phyloP scores from a whole-genome alignment of 192 early-diverging fungal species.

The Bifiguratus adelaidae region DNA sequence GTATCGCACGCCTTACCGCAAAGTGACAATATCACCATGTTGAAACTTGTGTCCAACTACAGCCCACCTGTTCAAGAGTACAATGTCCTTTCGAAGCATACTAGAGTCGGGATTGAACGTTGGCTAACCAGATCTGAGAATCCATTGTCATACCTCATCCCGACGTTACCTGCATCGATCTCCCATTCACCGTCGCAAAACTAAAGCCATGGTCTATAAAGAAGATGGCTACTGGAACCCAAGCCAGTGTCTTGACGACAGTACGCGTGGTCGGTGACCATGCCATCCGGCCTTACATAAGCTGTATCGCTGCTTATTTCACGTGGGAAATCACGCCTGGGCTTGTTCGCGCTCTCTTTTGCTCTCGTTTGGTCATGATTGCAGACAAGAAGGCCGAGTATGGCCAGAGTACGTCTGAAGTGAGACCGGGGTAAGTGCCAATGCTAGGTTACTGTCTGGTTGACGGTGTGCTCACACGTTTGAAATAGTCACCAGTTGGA shows the following conservation, averaged over 20 bases:
- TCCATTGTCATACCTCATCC: too few species aligned
- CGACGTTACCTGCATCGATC: slow-evolving; percentile 43
- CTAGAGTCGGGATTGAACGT: slow-evolving; percentile 69
- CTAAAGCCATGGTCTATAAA: slow-evolving; percentile 41
- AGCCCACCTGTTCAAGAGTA: slow-evolving; percentile 50
- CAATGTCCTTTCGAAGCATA: slow-evolving; percentile 47
- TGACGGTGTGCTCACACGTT: background rate
- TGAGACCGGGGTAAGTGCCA: slow-evolving; percentile 13
- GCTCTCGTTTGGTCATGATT: too few species aligned
- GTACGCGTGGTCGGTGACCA: slow-evolving; percentile 10
- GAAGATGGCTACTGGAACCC: slow-evolving; percentile 38
- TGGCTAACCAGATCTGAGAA: slow-evolving; percentile 25
- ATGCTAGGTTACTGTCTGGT: background rate
- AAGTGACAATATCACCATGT: slow-evolving; percentile 61
- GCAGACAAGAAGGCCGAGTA: background rate
- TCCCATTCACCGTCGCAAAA: slow-evolving; percentile 27
- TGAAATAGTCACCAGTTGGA: slow-evolving; percentile 47
- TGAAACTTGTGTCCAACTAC: slow-evolving; percentile 28
- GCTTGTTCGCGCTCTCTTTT: too few species aligned
- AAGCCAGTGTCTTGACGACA: slow-evolving; percentile 16
- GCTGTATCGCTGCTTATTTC: too few species aligned
- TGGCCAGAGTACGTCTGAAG: slow-evolving; percentile 14
- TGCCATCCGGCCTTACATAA: too few species aligned
- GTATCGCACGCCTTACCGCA: slow-evolving; percentile 20
- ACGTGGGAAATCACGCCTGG: too few species aligned